These are phyloP conservation scores for Neonectria coccinea DNA, from an alignment of 2,329 filamentous ascomycete species.

Conservation along the genomic window DNA sequence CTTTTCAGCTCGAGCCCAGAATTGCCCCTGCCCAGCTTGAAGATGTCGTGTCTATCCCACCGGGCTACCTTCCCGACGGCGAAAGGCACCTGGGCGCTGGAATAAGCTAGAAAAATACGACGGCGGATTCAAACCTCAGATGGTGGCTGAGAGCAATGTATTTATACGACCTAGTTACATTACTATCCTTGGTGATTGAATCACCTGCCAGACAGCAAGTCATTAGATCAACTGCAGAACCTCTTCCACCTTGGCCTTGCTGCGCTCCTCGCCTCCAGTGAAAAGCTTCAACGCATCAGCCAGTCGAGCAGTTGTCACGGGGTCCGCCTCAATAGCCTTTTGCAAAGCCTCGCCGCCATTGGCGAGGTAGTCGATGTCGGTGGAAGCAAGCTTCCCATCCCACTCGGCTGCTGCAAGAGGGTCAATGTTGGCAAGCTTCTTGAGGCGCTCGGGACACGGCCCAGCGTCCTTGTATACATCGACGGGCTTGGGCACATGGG, in stretches of 20 bases:
- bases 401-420: slow-evolving; percentile 53
- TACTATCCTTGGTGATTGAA: neutral
- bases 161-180: neutral
- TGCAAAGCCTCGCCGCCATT: slow-evolving; percentile 57
- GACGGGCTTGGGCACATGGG: slow-evolving; percentile 53
- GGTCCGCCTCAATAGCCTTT: slow-evolving; percentile 55
- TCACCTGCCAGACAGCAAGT: neutral
- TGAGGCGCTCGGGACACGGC: slow-evolving; percentile 50
- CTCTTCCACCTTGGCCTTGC: slow-evolving; percentile 52
- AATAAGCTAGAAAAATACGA: neutral
- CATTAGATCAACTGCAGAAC: slow-evolving; percentile 31
- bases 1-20: neutral
- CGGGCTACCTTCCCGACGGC: neutral
- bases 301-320: slow-evolving; percentile 52
- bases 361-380: slow-evolving; percentile 59
- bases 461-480: slow-evolving; percentile 53
- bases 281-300: slow-evolving; percentile 56
- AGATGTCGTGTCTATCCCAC: neutral
- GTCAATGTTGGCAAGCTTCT: slow-evolving; percentile 53
- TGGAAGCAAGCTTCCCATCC: slow-evolving; percentile 55
- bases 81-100: neutral
- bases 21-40: neutral
- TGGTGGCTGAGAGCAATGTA: neutral
- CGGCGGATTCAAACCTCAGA: neutral
- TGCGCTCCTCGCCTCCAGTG: slow-evolving; percentile 52